Percentiles rank a stretch among this genome's conserved stretches.
Conservation (phyloP, 2,329 filamentous ascomycete species). For the Colletotrichum neosansevieriae region DNA sequence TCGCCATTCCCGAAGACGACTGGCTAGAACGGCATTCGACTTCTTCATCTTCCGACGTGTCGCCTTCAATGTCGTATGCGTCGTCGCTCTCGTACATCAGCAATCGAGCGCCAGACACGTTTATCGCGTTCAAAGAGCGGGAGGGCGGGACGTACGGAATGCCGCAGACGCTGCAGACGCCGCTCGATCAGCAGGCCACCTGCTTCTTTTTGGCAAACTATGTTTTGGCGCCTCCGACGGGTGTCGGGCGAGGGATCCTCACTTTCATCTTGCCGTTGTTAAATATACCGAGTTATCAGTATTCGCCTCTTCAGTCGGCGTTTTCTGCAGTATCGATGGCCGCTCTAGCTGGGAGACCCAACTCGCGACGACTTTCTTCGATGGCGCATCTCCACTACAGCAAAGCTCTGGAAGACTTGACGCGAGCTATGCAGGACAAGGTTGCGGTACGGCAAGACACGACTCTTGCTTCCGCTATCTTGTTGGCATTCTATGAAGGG, state of each 20-base stretch:
- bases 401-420: conserved; percentile 42
- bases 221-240: conserved; percentile 41
- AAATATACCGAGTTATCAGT: conserved; percentile 38
- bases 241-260: conserved; percentile 41
- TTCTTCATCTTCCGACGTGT: conserved; percentile 33
- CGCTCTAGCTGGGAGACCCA: conserved; percentile 43
- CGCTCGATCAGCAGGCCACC: conserved; percentile 44
- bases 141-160: conserved; percentile 30
- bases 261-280: conserved; percentile 43
- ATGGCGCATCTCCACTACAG: conserved; percentile 44
- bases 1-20: conserved; percentile 31
- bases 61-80: conserved; percentile 36
- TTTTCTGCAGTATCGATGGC: conserved; percentile 44
- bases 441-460: conserved; percentile 40
- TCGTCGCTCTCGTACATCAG: conserved; percentile 37
- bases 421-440: conserved; percentile 41
- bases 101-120: conserved; percentile 26
- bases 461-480: conserved; percentile 42
- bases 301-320: conserved; percentile 42
- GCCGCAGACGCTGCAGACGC: conserved; percentile 40
- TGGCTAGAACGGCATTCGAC: conserved; percentile 32
- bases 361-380: conserved; percentile 40
- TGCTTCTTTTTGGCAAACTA: conserved; percentile 45
- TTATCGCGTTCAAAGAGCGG: conserved; percentile 34
- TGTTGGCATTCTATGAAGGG: conserved; percentile 45